Base-by-base conservation (phyloP, 805 yeast species). In the Metahyphopichia silvanorum region DNA sequence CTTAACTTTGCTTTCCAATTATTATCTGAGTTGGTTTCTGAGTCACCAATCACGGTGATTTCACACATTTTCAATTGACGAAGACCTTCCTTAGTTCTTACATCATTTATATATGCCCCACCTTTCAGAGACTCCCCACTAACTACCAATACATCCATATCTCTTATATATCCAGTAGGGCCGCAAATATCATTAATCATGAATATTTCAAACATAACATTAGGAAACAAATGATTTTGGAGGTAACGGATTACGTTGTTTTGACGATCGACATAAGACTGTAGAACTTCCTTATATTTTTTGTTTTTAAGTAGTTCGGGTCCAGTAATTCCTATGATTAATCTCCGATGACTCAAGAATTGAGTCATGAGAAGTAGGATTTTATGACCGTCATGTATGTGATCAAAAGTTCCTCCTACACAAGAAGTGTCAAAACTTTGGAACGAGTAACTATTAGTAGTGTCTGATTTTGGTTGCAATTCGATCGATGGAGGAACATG, bases 321-420 rank as follows among this genome's bases (percentile, higher is more conserved):
- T 8, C 88, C 95, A 0, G 98, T 87, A 3, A 93, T 66, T 0
- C 98, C 99, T 5, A 93, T 68, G 30, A 91, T 82, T 10, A 93
- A 61, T 15, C 57, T 60, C 2, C 55, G 44, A 2, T 57, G 47
- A 0, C 94, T 68, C 6, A 86, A 42, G 48, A 79, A 87, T 0
- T 79, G 76, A 0, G 95, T 70, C 38, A 85, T 66, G 0, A 93
- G 79, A 7, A 93, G 66, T 17, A 93, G 64, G 18, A 93, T 82
- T 55, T 85, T 86, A 59, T 93, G 99, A 0, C 98, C 99, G 51
- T 84, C 95, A 47, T 93, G 99, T 22, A 93, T 52, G 59, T 93
- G 98, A 52, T 93, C 99, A 62, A 93, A 93, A 0, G 98, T 93
- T 0, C 99, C 99, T 1, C 98, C 98, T 2, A 91, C 79, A 0